Percentiles rank a stretch among this genome's conserved stretches.
Conservation (phyloP, 2,329 filamentous ascomycete species). For the Dactylonectria macrodidyma region DNA sequence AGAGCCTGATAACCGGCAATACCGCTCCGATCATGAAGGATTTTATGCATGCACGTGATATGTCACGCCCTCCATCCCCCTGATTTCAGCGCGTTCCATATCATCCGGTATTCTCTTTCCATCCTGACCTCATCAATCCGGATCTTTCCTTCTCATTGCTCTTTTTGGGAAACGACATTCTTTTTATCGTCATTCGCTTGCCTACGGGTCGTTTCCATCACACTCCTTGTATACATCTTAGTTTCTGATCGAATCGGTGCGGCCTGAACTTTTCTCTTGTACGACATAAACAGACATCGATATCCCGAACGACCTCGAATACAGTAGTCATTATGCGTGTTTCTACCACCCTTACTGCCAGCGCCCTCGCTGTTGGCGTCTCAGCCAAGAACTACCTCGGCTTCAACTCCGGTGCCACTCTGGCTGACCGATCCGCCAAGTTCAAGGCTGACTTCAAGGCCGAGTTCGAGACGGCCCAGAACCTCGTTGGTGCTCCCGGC, state of each 20-base stretch:
- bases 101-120: conserved; percentile 22
- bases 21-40: conserved; percentile 26
- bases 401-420: conserved; percentile 67
- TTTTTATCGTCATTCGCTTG: conserved; percentile 45
- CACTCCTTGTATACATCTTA: conserved; percentile 37
- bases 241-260: conserved; percentile 32
- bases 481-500: conserved; percentile 60
- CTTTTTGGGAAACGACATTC: conserved; percentile 39
- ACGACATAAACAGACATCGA: conserved; percentile 34
- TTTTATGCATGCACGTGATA: conserved; percentile 40
- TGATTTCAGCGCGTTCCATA: conserved; percentile 45
- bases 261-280: conserved; percentile 34
- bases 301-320: conserved; percentile 28
- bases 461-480: conserved; percentile 61
- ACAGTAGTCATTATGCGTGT: conserved; percentile 57
- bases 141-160: conserved; percentile 31
- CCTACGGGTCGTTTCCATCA: conserved; percentile 35
- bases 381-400: conserved; percentile 65
- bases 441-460: conserved; percentile 64
- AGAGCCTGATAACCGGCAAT: conserved; percentile 39
- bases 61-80: conserved; percentile 36
- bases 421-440: conserved; percentile 65
- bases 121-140: conserved; percentile 8
- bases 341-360: conserved; percentile 55
- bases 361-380: conserved; percentile 57